These are phyloP conservation scores for Paraconiothyrium sp. DNA, from an alignment of 2,329 filamentous ascomycete species.

Conservation along the genomic window DNA sequence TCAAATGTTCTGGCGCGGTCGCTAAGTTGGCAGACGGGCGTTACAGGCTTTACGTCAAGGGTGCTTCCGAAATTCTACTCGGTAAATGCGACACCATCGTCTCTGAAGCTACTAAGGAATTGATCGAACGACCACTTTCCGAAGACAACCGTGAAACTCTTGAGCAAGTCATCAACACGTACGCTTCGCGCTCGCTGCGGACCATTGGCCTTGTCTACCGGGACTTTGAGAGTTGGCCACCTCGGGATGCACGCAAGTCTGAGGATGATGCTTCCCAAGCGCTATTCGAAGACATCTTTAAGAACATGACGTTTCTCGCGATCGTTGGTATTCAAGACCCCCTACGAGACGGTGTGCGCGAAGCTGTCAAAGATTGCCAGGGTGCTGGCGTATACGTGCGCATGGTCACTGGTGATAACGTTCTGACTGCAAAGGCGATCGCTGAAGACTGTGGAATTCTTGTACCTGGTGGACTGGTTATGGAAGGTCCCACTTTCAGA, in stretches of 20 bases:
- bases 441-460: constrained; percentile 81
- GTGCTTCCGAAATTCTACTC: constrained; percentile 62
- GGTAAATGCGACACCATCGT: constrained; percentile 62
- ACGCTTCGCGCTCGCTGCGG: constrained; percentile 81
- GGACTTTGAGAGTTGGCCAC: constrained; percentile 86
- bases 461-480: constrained; percentile 73
- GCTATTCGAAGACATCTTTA: constrained; percentile 73
- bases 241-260: constrained; percentile 65
- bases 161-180: constrained; percentile 75
- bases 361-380: constrained; percentile 78
- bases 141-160: constrained; percentile 67
- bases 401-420: constrained; percentile 88
- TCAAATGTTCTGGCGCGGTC: constrained; percentile 76
- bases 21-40: constrained; percentile 64
- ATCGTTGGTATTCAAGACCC: constrained; percentile 86
- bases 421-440: constrained; percentile 80
- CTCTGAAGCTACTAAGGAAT: constrained; percentile 67
- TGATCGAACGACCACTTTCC: constrained; percentile 63
- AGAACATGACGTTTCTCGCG: constrained; percentile 76
- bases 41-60: constrained; percentile 66
- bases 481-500: constrained; percentile 82
- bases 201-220: constrained; percentile 86
- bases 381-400: constrained; percentile 80
- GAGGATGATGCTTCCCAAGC: constrained; percentile 71
- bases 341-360: constrained; percentile 75